Evolutionary conservation across 2,329 filamentous ascomycete genomes (phyloP).

Genomic region (Claviceps humidiphila): DNA sequence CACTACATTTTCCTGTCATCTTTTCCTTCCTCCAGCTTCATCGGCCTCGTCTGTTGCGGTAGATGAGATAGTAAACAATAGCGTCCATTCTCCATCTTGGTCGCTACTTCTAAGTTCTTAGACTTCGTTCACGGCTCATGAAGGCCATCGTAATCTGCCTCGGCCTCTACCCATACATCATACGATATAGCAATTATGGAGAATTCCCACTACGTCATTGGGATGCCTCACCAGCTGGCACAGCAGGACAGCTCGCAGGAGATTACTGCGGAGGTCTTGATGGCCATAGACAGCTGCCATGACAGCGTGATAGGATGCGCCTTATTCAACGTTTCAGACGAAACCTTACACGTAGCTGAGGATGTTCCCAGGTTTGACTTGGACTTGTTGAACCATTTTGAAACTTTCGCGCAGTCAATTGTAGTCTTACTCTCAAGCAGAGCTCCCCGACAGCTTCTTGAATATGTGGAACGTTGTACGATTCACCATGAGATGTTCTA

Average conservation of each 20-base stretch:
- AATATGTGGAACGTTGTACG: constrained; percentile 6
- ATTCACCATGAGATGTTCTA: neutral
- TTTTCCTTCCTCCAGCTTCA: too few relatives aligned
- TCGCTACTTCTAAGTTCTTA: too few relatives aligned
- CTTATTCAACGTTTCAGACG: constrained; percentile 61
- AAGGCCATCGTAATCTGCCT: neutral
- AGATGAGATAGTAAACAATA: too few relatives aligned
- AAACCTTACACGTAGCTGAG: constrained; percentile 61
- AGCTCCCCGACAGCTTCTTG: constrained; percentile 26
- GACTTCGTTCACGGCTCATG: too few relatives aligned
- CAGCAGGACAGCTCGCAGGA: neutral
- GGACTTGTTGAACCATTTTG: constrained; percentile 52
- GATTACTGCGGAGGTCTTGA: constrained; percentile 47
- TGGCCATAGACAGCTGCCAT: constrained; percentile 67
- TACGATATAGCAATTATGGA: neutral
- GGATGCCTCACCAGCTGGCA: neutral
- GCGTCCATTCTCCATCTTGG: too few relatives aligned
- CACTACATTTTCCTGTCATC: too few relatives aligned
- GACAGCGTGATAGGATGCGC: constrained; percentile 65
- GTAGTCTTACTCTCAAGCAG: constrained; percentile 38
- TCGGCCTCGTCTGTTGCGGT: too few relatives aligned
- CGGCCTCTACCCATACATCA: too few relatives aligned
- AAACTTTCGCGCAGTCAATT: constrained; percentile 42
- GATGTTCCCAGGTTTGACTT: constrained; percentile 58
- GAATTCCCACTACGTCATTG: neutral